Percentiles rank a stretch among this genome's conserved stretches.
Evolutionary conservation across 2,329 filamentous ascomycete species (phyloP).

Genomic region (Trichoderma koningiopsis): DNA sequence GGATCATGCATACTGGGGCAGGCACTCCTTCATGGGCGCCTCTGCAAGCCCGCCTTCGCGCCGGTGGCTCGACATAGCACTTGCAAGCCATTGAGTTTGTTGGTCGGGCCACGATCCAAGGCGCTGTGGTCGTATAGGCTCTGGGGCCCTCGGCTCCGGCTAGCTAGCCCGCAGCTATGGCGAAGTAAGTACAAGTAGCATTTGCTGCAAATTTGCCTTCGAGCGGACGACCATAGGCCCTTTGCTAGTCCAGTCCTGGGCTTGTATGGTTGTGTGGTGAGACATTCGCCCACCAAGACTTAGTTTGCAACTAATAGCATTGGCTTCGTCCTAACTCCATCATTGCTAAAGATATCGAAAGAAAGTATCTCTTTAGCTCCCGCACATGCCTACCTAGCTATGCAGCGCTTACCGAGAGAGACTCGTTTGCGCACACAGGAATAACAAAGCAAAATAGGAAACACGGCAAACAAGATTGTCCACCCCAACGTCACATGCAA

Average conservation of each 20-base stretch:
- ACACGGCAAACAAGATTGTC: neutral
- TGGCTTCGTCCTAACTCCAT: neutral
- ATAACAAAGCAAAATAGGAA: neutral
- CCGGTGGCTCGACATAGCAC: neutral
- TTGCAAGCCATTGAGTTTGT: neutral
- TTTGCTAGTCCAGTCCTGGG: neutral
- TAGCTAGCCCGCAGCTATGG: constrained; percentile 8
- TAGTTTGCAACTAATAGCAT: constrained; percentile 4
- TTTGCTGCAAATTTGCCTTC: constrained; percentile 5
- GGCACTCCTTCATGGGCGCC: constrained; percentile 16
- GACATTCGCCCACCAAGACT: constrained; percentile 9
- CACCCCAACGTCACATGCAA: neutral
- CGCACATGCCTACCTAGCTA: neutral
- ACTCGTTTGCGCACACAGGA: constrained; percentile 4
- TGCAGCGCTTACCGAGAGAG: constrained; percentile 18
- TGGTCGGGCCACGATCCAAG: neutral
- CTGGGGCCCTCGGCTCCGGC: neutral
- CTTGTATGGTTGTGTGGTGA: constrained; percentile 6
- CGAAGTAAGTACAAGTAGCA: neutral
- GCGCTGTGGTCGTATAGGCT: neutral
- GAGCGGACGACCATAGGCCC: neutral
- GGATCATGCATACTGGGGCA: constrained; percentile 18
- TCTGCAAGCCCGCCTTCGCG: constrained; percentile 17
- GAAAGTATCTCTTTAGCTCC: constrained; percentile 19
- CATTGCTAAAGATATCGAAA: constrained; percentile 6